Base-by-base conservation (phyloP, 805 yeast genomes). In the Millerozyma miso region DNA sequence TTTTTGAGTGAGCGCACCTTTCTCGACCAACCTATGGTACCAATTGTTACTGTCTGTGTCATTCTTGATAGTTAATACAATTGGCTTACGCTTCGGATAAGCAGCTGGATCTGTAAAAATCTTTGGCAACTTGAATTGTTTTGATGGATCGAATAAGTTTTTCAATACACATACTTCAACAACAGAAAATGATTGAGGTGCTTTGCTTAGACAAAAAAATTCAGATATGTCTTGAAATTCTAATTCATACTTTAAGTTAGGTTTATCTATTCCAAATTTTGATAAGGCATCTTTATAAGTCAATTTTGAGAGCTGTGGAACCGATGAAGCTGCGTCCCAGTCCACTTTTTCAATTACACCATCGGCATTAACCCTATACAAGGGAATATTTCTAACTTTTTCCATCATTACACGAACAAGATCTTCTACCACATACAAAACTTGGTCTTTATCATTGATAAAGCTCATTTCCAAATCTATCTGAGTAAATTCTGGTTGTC, bases 401-500 rank as follows among this genome's bases (percentile, higher is more conserved):
- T 56, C 56, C 90, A 95, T 88, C 1, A 81, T 69, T 1, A 57
- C 56, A 4, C 61, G 57, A 0, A 88, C 75, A 0, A 85, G 58
- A 12, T 67, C 65, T 53, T 84, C 85, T 2, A 91, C 80, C 0
- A 80, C 81, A 0, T 58, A 43, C 59, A 79, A 81, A 4, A 93
- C 95, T 44, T 68, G 72, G 50, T 86, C 87, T 13, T 71, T 65
- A 26, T 79, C 79, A 48, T 73, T 72, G 2, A 90, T 83, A 67
- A 83, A 93, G 15, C 90, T 78, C 91, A 93, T 84, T 62, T 93
- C 99, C 64, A 93, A 53, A 71, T 93, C 99, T n/a, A 93, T 67
- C 64, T 93, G 99, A 0, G 99, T 93, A 60, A 93, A 93, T 60
- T 93, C 99, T 0, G 98, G 98, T 63, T 93, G 99, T 62, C 99